phyloP scores from a whole-genome alignment of 108 stramenopile genomes.

The Epithemia pelagica region DNA sequence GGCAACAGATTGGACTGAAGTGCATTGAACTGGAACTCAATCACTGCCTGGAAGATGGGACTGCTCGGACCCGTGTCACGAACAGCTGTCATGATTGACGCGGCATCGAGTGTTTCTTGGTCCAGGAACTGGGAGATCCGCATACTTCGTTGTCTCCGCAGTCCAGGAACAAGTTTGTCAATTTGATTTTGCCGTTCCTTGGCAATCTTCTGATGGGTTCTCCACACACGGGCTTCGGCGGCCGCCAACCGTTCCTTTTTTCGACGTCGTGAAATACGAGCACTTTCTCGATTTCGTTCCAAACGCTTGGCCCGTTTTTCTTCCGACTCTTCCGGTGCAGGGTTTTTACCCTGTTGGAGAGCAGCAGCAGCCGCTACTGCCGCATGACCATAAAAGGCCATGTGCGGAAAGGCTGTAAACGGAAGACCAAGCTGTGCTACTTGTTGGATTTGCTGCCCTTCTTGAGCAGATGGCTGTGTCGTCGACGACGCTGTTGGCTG shows the following conservation, averaged over 20 bases:
- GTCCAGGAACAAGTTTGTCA: constrained; percentile 37
- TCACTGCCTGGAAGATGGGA: constrained; percentile 40
- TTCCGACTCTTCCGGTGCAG: constrained; percentile 44
- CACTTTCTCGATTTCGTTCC: constrained; percentile 82
- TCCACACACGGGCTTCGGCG: constrained; percentile 54
- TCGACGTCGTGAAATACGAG: constrained; percentile 63
- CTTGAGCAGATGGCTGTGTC: not conserved
- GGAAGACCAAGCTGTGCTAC: constrained; percentile 1
- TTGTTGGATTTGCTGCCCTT: constrained; percentile 9
- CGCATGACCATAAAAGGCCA: constrained; percentile 11
- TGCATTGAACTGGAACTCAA: constrained; percentile 61
- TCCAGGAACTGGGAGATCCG: constrained; percentile 22
- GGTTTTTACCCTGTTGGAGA: constrained; percentile 23
- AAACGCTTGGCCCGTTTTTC: constrained; percentile 76
- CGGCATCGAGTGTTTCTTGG: constrained; percentile 13
- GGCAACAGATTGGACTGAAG: constrained; percentile 53
- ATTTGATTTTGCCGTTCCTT: constrained; percentile 43
- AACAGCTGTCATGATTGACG: not conserved
- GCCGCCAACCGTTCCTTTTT: constrained; percentile 71
- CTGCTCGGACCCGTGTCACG: constrained; percentile 26
- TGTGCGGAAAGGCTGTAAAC: not conserved
- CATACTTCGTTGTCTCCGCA: constrained; percentile 13
- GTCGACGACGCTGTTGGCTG: constrained; percentile 11
- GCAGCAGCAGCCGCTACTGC: constrained; percentile 16
- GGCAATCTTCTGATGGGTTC: constrained; percentile 62